A percentile compares a stretch with the other conserved stretches of the same genome.
Conservation (phyloP, 2,329 filamentous ascomycete species). For the Cordyceps javanica region DNA sequence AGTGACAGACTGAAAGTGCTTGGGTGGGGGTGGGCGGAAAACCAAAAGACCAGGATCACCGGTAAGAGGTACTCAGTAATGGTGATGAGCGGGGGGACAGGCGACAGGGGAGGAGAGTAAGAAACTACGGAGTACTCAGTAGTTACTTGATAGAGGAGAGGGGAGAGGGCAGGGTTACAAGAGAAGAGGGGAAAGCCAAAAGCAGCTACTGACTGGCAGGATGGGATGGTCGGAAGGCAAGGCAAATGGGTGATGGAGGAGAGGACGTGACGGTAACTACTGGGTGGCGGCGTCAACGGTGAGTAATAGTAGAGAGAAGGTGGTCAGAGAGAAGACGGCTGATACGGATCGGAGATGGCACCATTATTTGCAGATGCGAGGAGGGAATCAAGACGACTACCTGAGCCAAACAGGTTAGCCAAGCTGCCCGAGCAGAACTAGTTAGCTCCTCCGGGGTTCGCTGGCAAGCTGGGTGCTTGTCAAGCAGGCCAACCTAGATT, state of each 20-base stretch:
- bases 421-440: too few relatives aligned
- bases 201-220: neutral
- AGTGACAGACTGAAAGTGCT: too few relatives aligned
- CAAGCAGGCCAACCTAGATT: too few relatives aligned
- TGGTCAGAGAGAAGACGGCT: neutral
- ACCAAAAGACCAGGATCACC: neutral
- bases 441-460: too few relatives aligned
- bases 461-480: too few relatives aligned
- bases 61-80: too few relatives aligned
- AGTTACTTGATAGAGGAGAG: too few relatives aligned
- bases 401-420: too few relatives aligned
- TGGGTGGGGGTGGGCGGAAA: neutral
- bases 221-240: too few relatives aligned
- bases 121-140: too few relatives aligned
- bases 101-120: neutral
- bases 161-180: neutral
- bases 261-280: neutral
- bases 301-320: too few relatives aligned
- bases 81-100: neutral
- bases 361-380: neutral
- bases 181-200: neutral
- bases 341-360: slow-evolving; percentile 3
- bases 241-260: neutral
- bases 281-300: neutral
- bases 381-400: too few relatives aligned